These are phyloP conservation scores for Cercospora janseana DNA, from an alignment of 2,329 filamentous ascomycete species.

Conservation along the genomic window DNA sequence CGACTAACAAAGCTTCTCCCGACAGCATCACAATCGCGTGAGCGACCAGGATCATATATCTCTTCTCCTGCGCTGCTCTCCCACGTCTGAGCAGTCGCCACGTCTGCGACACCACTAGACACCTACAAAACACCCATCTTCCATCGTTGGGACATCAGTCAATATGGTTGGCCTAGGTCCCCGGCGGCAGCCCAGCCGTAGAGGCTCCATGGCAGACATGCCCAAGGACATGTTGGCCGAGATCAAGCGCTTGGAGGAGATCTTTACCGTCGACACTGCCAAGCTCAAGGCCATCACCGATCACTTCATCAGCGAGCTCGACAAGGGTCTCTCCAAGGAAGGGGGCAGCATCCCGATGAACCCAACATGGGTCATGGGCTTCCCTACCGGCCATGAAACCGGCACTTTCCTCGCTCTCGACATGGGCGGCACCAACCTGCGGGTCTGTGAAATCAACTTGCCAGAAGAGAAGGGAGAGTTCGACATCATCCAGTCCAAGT, in stretches of 20 bases:
- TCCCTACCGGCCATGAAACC: conserved; percentile 81
- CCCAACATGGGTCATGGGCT: conserved; percentile 90
- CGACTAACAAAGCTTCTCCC: conserved; percentile 10
- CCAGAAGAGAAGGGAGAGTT: conserved; percentile 86
- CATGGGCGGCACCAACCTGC: conserved; percentile 93
- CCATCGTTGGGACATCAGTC: conserved; percentile 27
- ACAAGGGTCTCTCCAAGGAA: conserved; percentile 83
- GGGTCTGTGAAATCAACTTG: conserved; percentile 89
- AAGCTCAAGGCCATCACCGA: conserved; percentile 88
- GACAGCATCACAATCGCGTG: conserved; percentile 5
- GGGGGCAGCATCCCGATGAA: conserved; percentile 98
- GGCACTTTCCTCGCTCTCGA: conserved; percentile 88
- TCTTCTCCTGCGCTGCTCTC: not conserved
- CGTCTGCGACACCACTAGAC: conserved; percentile 1
- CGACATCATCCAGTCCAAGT: conserved; percentile 94
- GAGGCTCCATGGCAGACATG: conserved; percentile 86
- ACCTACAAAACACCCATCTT: not conserved
- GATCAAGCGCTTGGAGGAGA: conserved; percentile 78
- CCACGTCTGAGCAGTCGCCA: not conserved
- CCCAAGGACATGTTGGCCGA: conserved; percentile 78
- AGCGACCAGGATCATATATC: not conserved
- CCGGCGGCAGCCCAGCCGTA: conserved; percentile 65
- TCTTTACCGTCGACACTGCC: conserved; percentile 72
- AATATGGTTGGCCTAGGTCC: conserved; percentile 65
- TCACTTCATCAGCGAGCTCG: conserved; percentile 84